These are phyloP conservation scores for Candida freyschussii DNA, from an alignment of 1,139 yeast species.

Conservation along the genomic window DNA sequence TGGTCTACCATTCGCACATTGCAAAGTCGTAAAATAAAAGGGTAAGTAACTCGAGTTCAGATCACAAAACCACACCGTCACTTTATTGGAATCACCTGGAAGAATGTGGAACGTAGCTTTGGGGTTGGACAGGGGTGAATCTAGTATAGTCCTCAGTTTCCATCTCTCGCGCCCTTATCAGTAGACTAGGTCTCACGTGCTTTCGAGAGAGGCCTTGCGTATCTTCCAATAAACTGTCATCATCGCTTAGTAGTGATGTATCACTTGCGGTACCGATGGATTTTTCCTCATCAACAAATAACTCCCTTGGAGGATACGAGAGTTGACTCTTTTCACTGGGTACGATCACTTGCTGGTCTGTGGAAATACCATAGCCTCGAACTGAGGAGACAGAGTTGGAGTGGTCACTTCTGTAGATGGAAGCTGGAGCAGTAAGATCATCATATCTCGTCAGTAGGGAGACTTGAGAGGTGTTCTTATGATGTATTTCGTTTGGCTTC, in stretches of 20 bases:
- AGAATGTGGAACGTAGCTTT: too few relatives aligned
- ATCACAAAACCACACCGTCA: too few relatives aligned
- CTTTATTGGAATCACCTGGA: too few relatives aligned
- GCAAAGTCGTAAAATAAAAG: too few relatives aligned
- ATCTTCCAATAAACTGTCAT: constrained; percentile 10
- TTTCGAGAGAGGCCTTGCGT: constrained; percentile 2
- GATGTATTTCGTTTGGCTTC: constrained; percentile 10
- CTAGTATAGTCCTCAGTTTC: constrained; percentile 23
- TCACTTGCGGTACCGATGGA: constrained; percentile 6
- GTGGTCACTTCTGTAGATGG: too few relatives aligned
- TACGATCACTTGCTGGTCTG: too few relatives aligned
- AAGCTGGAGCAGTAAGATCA: neutral
- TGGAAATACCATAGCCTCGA: neutral
- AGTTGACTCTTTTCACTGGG: too few relatives aligned
- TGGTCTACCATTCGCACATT: too few relatives aligned
- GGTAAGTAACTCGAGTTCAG: too few relatives aligned
- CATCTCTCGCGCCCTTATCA: constrained; percentile 22
- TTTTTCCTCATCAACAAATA: constrained; percentile 12
- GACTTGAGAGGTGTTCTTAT: constrained; percentile 8
- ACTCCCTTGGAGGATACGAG: constrained; percentile 5
- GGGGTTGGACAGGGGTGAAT: too few relatives aligned
- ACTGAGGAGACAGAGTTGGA: neutral
- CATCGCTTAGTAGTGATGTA: too few relatives aligned
- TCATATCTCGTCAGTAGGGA: constrained; percentile 8
- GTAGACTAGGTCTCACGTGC: constrained; percentile 18